phyloP scores from a whole-genome alignment of 2,329 filamentous ascomycete genomes.

The Stagonosporopsis tanaceti region DNA sequence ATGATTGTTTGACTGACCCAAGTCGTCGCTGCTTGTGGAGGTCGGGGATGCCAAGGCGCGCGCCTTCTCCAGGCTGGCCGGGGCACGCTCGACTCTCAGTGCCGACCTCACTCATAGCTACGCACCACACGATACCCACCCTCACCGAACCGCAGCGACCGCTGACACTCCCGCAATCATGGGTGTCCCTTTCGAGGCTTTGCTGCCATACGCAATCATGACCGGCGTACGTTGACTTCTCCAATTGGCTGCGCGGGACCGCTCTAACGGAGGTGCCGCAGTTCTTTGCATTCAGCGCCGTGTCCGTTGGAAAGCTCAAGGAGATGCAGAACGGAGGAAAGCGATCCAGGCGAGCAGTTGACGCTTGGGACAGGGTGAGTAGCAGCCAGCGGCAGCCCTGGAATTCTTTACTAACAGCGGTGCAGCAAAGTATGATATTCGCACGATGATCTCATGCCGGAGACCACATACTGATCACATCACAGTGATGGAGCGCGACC shows the following conservation, averaged over 20 bases:
- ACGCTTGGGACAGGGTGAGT: conserved; percentile 71
- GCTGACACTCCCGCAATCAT: conserved; percentile 54
- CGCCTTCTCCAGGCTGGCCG: conserved; percentile 10
- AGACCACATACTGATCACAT: conserved; percentile 41
- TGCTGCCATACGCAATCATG: conserved; percentile 71
- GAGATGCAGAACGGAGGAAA: conserved; percentile 71
- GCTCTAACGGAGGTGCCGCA: conserved; percentile 45
- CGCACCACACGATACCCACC: conserved; percentile 20
- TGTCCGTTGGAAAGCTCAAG: conserved; percentile 64
- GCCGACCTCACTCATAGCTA: conserved; percentile 19
- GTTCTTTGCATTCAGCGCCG: conserved; percentile 69
- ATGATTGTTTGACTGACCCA: conserved; percentile 38
- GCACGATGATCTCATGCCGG: conserved; percentile 42
- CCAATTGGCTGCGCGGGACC: conserved; percentile 17
- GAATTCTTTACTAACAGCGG: conserved; percentile 50
- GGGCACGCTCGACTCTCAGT: conserved; percentile 16
- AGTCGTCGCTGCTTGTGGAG: conserved; percentile 38
- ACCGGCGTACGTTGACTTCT: conserved; percentile 59
- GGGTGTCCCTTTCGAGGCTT: conserved; percentile 72
- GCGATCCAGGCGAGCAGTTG: conserved; percentile 65
- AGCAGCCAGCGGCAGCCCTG: conserved; percentile 12
- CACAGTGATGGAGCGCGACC: conserved; percentile 72
- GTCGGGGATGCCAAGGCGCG: conserved; percentile 23
- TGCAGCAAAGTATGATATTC: conserved; percentile 62
- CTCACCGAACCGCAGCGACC: conserved; percentile 32